Percentiles rank a stretch among this genome's conserved stretches.
phyloP scores from a whole-genome alignment of 108 stramenopile genomes.

The Bacterosira constricta region DNA sequence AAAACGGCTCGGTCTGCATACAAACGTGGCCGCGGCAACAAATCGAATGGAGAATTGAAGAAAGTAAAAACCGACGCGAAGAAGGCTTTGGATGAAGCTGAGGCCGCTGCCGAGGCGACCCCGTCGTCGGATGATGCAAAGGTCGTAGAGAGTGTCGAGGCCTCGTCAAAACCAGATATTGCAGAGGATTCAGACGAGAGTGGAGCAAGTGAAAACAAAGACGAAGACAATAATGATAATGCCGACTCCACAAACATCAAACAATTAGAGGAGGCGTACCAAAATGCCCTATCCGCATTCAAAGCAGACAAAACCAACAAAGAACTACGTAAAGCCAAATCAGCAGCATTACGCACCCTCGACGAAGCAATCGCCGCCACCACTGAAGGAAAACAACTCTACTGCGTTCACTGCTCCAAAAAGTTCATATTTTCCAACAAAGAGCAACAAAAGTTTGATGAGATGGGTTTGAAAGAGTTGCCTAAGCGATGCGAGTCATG shows the following conservation, averaged over 20 bases:
- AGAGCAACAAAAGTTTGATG: no score
- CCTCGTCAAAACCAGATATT: not conserved
- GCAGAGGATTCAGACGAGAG: not conserved
- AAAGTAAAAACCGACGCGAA: constrained; percentile 8
- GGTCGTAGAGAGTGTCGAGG: no score
- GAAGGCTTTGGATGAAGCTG: constrained; percentile 9
- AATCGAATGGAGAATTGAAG: constrained; percentile 16
- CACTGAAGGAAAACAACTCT: constrained; percentile 22
- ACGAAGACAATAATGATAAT: not conserved
- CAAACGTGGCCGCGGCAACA: no score
- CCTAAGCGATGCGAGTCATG: no score
- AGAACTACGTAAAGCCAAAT: constrained; percentile 41
- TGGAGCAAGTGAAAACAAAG: not conserved
- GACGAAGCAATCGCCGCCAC: constrained; percentile 39
- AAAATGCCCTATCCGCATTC: constrained; percentile 33
- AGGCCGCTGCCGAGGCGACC: not conserved
- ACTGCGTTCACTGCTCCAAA: constrained; percentile 35
- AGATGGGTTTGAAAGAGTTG: no score
- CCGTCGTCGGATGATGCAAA: no score
- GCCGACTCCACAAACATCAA: constrained; percentile 4
- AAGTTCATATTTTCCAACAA: constrained; percentile 17
- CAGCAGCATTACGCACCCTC: constrained; percentile 32
- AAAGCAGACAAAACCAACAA: constrained; percentile 45
- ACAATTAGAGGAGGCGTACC: constrained; percentile 27
- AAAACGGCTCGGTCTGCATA: no score